Conservation (phyloP, 768 basidiomycete genomes). For the Mycena leptocephala region DNA sequence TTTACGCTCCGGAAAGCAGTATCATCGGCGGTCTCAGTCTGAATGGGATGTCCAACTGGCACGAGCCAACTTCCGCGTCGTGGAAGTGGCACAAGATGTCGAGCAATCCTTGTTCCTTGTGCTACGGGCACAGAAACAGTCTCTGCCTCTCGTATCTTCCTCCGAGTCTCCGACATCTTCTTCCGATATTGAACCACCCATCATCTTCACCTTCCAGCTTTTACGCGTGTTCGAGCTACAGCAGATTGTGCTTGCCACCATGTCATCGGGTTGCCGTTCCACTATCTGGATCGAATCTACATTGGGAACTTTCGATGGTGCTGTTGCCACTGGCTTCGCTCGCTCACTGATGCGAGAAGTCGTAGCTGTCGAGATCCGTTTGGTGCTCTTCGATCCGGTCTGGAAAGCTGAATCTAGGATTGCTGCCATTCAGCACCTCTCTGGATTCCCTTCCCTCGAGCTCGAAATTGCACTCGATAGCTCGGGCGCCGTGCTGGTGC, state of each 20-base stretch:
- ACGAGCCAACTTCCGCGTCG: not conserved
- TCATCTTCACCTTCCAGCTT: not conserved
- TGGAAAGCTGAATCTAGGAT: not conserved
- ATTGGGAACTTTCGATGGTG: not conserved
- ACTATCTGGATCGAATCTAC: not conserved
- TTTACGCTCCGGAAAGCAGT: conserved; percentile 18
- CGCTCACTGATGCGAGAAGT: not conserved
- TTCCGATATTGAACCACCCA: not conserved
- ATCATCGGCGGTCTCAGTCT: conserved; percentile 11
- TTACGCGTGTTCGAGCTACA: not conserved
- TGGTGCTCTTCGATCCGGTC: not conserved
- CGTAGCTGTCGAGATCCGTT: not conserved
- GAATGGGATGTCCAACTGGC: not conserved
- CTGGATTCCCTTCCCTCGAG: not conserved
- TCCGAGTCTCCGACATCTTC: not conserved
- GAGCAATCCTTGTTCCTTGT: not conserved
- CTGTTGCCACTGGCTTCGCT: not conserved
- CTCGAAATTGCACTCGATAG: not conserved
- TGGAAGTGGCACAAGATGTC: not conserved
- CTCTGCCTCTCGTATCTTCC: not conserved
- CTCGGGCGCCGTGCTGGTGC: not conserved
- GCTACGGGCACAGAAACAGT: not conserved
- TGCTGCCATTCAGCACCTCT: not conserved
- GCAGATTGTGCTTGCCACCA: not conserved
- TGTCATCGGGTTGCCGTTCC: not conserved